Base-by-base conservation (phyloP, 306 rosid species). In the Geum urbanum region DNA sequence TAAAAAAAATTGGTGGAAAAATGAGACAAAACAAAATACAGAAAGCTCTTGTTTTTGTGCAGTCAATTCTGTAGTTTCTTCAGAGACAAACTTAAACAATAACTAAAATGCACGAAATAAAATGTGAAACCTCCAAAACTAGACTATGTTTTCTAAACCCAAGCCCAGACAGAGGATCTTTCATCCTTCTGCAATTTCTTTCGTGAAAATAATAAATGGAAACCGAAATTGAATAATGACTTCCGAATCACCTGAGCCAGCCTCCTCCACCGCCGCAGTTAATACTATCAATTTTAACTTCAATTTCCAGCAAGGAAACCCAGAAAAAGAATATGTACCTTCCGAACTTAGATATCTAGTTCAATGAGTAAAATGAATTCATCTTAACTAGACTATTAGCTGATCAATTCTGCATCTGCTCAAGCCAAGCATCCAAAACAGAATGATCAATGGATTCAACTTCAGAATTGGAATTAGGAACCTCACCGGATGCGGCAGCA, bases 331-430 rank as follows among this genome's bases (percentile, higher is more conserved):
- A 55, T 79, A 78, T 74, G 71, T 78, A 82, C 81, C 80, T 74
- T 48, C 48, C 27, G 73, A 69, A 80, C 78, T 72, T 67, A 35
- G 83, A 70, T 76, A 76, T 78, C 85, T 80, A 79, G 56, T 75
- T 81, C 77, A 58, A 61, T 54, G 76, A 78, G 77, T 72, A 69
- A 84, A 75, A 71, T 80, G 75, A 79, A 81, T 71, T 79, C 74
- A 69, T 70, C 70, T 51, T 72, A 74, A 40, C 80, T 88, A 85
- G 78, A 85, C 96, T 74, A 84, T 81, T 61, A 87, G 86, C 80
- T 84, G 89, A 82, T 85, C 96, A 77, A 89, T 88, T 32, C 82
- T 89, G 97, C 97, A 91, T 86, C 82, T 91, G 91, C 85, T 91
- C 97, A 39, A 92, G 87, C 97, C 96, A 89, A 47, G 96, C 91